Percentiles rank a stretch among this genome's conserved stretches.
Conservation (phyloP, 371 early-diverging fungal genomes). For the Apophysomyces trapeziformis region DNA sequence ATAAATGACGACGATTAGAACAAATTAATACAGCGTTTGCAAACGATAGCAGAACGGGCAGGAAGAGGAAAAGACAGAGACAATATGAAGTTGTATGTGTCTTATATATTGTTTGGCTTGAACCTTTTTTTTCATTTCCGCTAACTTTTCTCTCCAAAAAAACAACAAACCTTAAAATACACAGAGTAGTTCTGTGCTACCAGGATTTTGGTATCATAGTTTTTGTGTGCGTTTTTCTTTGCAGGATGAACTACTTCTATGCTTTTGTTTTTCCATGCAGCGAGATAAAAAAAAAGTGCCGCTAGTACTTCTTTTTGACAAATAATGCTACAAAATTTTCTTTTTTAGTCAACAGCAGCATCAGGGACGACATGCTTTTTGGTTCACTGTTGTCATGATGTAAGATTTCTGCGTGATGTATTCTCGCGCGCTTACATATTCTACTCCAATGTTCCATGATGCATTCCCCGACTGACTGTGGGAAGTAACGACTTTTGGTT, state of each 20-base stretch:
- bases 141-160: background rate
- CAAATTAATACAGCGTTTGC: too few relatives aligned
- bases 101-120: background rate
- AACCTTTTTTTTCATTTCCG: constrained; percentile 2
- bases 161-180: background rate
- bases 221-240: background rate
- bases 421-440: too few relatives aligned
- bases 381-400: too few relatives aligned
- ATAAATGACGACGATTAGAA: too few relatives aligned
- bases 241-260: too few relatives aligned
- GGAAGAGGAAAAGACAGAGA: background rate
- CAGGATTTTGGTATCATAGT: background rate
- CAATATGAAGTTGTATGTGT: background rate
- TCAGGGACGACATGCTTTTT: too few relatives aligned
- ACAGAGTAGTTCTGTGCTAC: background rate
- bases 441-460: background rate
- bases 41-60: background rate
- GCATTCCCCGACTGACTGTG: constrained; percentile 6
- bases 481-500: constrained; percentile 1
- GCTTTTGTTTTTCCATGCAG: too few relatives aligned
- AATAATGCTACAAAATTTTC: too few relatives aligned
- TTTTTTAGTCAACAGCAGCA: too few relatives aligned
- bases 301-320: too few relatives aligned
- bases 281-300: too few relatives aligned
- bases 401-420: too few relatives aligned